Conservation (phyloP, 768 basidiomycete genomes). For the Pseudohyphozyma bogoriensis region DNA sequence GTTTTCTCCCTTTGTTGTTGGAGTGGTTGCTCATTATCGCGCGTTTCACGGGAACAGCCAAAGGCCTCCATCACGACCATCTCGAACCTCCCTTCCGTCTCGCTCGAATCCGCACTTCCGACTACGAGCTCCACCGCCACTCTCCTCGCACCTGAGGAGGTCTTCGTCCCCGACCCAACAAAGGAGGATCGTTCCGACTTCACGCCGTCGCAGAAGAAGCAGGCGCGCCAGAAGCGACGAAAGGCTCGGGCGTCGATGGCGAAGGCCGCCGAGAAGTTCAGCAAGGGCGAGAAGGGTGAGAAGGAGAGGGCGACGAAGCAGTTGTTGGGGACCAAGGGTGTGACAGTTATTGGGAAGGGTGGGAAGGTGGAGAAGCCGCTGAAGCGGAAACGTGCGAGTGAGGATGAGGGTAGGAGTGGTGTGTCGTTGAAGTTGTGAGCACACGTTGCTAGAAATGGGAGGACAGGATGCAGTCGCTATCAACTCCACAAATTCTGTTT, state of each 20-base stretch:
- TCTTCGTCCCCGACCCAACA: conserved; percentile 45
- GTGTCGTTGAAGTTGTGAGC: conserved; percentile 25
- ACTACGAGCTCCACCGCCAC: conserved; percentile 62
- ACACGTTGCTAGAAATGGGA: too few relatives aligned
- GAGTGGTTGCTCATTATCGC: not conserved
- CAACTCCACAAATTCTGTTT: too few relatives aligned
- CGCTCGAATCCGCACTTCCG: conserved; percentile 83
- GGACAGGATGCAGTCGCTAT: too few relatives aligned
- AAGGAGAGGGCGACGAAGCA: conserved; percentile 73
- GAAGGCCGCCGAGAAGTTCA: conserved; percentile 51
- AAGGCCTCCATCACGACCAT: conserved; percentile 77
- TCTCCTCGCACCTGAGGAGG: conserved; percentile 88
- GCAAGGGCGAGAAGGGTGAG: conserved; percentile 54
- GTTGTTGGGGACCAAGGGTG: conserved; percentile 71
- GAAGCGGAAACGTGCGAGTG: conserved; percentile 22
- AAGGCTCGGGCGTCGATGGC: conserved; percentile 52
- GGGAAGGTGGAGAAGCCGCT: conserved; percentile 18
- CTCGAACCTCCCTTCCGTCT: conserved; percentile 66
- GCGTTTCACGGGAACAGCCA: conserved; percentile 48
- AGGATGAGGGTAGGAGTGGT: conserved; percentile 6
- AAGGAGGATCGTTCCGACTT: conserved; percentile 65
- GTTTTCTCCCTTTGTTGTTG: not conserved
- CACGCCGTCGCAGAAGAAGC: conserved; percentile 71
- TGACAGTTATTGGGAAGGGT: conserved; percentile 73
- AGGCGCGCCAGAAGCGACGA: conserved; percentile 44